Conservation (phyloP, 2,329 filamentous ascomycete species). For the Fusarium camptoceras region DNA sequence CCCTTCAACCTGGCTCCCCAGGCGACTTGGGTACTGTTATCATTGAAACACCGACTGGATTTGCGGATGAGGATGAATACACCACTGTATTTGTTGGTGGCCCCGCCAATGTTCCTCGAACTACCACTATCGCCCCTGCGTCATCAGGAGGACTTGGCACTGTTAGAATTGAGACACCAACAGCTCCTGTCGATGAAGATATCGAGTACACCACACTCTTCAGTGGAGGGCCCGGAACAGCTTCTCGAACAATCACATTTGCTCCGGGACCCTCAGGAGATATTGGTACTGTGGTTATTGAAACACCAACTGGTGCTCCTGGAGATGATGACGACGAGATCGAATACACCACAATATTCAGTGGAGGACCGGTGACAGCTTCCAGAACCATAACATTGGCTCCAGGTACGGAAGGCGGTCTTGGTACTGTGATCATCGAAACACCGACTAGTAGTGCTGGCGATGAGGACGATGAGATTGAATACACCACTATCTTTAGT, state of each 20-base stretch:
- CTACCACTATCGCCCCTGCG: not conserved
- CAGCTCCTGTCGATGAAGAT: not conserved
- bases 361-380: no score
- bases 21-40: no score
- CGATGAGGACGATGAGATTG: not conserved
- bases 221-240: not conserved
- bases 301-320: no score
- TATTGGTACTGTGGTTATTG: not conserved
- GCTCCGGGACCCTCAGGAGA: not conserved
- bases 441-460: not conserved
- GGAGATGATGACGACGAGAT: not conserved
- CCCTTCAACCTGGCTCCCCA: no score
- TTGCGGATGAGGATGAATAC: not conserved
- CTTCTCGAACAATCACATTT: not conserved
- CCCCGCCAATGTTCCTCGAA: not conserved
- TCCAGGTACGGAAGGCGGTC: no score
- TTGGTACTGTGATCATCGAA: not conserved
- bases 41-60: not conserved
- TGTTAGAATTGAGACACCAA: not conserved
- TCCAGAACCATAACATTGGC: no score
- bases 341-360: not conserved
- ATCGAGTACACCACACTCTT: not conserved
- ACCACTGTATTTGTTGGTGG: not conserved
- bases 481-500: not conserved
- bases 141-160: not conserved